Base-by-base conservation (phyloP, 306 rosid species). In the Begonia loranthoides region DNA sequence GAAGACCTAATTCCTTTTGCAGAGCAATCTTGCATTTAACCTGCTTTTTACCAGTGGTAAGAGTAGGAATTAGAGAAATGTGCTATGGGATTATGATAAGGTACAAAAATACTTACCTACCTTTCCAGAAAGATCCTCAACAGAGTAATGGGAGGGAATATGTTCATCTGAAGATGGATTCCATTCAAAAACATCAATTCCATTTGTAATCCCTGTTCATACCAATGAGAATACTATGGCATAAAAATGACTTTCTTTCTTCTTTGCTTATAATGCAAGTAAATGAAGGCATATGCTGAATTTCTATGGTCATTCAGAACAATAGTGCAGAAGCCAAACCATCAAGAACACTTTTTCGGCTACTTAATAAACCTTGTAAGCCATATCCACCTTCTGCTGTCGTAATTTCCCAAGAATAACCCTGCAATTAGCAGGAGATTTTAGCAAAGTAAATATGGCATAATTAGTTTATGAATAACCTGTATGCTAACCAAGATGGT, bases 371-470 rank as follows among this genome's bases (percentile, higher is more conserved):
- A 9, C 66, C 87, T 49, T 87, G 72, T 38, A 83, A 80, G 61
- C 90, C 94, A 66, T 62, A 65, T 65, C 94, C 96, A 46, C 90
- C 94, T 70, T 83, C 94, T 9, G 19, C 47, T 5, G 96, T 87
- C 33, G 90, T 87, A 64, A 87, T 87, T 71, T 87, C 96, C 87
- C 90, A 78, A 40, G 87, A 64, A 76, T 87, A 87, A 21, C 94
- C 96, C 96, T 87, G 63, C 43, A 74, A 67, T 55, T 61, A 51
- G 6, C 15, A 10, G 15, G 43, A 54, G 12, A 17, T 49, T 49
- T 15, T 17, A 49, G 52, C 4, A 49, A 49, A 49, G 52, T 5
- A 49, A 49, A 15, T 19, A 13, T 49, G 21, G 52, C 19, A 49
- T 49, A 17, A 8, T 17, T 8, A 10, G 21, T n/a, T 49, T 43